Evolutionary conservation across 352 stramenopile species (phyloP), one percentile per base, ranked within the genome.

Genomic region (Phytophthora tentaculata): DNA sequence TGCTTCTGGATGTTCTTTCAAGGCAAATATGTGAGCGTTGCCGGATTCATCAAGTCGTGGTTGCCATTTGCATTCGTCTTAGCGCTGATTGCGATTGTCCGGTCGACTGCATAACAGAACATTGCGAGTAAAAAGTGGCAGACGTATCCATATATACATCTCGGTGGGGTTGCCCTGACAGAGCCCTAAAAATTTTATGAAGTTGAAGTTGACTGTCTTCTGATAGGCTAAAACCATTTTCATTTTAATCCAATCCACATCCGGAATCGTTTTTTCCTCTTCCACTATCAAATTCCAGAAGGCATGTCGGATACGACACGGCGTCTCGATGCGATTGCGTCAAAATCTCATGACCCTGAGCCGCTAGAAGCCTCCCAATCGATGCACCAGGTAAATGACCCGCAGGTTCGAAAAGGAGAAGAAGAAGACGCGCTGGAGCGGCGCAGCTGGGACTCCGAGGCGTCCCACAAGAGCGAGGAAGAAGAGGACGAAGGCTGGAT

Each of bases 1-100:
- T 92, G 84, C 72, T 89, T 92, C 56, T 94, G 84, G 84, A 79
- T 94, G 71, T 94, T 94, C 54, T 82, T 86, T 60, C 75, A 78
- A 61, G 86, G 81, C 9, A 74, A 72, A 2, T 92, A 91, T 67
- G 81, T 90, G 39, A 67, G 78, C 43, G 17, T 73, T 0, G 53
- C 52, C 2, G 83, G 62, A 1, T 65, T 79, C 14, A 23, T 79
- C 59, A 83, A 83, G 52, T 77, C 76, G 13, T 80, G 72, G 75
- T 44, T 78, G 20, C 76, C 76, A 7, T 83, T 83, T 61, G 55
- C 28, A 4, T 62, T 77, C 29, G 37, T 83, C 24, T 13, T 83
- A 37, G 53, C 56, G 16, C 32, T 81, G 17, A 63, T 79, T 50
- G 64, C 32, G 2, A 58, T 76, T 29, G 65, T 83, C 9, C 64